Conservation (phyloP, 73 alveolate species). For the Paramecium primaurelia region DNA sequence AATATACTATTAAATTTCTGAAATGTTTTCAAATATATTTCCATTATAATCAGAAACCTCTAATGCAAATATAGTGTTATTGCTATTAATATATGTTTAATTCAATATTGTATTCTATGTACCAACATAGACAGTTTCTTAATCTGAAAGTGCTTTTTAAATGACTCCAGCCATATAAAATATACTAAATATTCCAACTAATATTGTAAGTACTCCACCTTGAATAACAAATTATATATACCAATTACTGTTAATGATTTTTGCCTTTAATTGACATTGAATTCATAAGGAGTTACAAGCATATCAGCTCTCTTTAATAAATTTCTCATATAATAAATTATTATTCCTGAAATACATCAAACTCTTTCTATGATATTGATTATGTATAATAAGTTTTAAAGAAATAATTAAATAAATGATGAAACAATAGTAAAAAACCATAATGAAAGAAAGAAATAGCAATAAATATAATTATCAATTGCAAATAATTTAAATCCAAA, state of each 20-base stretch:
- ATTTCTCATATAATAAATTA: background rate
- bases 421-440: no score
- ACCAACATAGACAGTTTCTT: background rate
- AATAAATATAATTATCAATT: no score
- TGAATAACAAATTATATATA: background rate
- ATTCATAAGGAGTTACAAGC: background rate
- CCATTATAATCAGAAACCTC: constrained; percentile 3
- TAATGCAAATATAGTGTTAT: background rate
- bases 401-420: no score
- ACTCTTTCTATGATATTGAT: background rate
- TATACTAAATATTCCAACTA: constrained; percentile 19
- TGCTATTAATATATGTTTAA: background rate
- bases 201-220: background rate
- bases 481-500: background rate
- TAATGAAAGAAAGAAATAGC: no score
- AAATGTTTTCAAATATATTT: background rate
- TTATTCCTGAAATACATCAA: background rate
- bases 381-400: background rate
- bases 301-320: background rate
- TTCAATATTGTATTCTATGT: background rate
- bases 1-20: background rate
- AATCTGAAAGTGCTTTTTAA: background rate
- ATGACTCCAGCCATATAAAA: background rate
- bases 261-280: background rate
- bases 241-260: constrained; percentile 19